Conservation (phyloP, 495 filamentous ascomycete species). For the Tuber magnatum region DNA sequence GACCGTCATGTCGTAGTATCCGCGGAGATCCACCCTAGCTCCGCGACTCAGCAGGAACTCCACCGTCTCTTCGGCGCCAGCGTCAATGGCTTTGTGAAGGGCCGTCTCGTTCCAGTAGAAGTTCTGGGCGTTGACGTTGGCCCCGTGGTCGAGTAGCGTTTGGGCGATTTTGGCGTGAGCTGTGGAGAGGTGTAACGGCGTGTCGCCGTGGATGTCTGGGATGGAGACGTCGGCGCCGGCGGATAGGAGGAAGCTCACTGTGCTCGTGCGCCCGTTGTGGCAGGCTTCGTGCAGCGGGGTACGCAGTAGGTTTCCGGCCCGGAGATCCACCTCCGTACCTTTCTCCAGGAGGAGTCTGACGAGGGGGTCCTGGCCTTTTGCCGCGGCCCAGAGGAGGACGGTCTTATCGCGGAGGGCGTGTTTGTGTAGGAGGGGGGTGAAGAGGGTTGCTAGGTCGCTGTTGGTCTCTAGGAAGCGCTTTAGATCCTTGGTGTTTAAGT, state of each 20-base stretch:
- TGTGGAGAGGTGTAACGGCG: not conserved
- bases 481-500: slow-evolving; percentile 9
- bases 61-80: not conserved
- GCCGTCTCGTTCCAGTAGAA: not conserved
- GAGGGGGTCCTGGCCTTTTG: not conserved
- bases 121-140: slow-evolving; percentile 2
- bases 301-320: not conserved
- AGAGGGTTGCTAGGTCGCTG: slow-evolving; percentile 11
- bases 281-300: slow-evolving; percentile 34
- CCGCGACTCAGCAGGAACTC: not conserved
- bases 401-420: slow-evolving; percentile 2
- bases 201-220: not conserved
- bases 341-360: slow-evolving; percentile 16
- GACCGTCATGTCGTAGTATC: not conserved
- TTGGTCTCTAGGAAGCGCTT: slow-evolving; percentile 23
- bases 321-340: slow-evolving; percentile 17
- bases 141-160: slow-evolving; percentile 11
- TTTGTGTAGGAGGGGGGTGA: slow-evolving; percentile 19
- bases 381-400: not conserved
- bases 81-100: not conserved
- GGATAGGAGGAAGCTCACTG: not conserved
- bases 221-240: slow-evolving; percentile 3
- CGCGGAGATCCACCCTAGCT: not conserved
- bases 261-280: not conserved
- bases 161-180: not conserved